Evolutionary conservation across 225 moss, liverwort and hornwort species (phyloP), one percentile per base, ranked within the genome.

Genomic region (Thuidium tamariscinum): DNA sequence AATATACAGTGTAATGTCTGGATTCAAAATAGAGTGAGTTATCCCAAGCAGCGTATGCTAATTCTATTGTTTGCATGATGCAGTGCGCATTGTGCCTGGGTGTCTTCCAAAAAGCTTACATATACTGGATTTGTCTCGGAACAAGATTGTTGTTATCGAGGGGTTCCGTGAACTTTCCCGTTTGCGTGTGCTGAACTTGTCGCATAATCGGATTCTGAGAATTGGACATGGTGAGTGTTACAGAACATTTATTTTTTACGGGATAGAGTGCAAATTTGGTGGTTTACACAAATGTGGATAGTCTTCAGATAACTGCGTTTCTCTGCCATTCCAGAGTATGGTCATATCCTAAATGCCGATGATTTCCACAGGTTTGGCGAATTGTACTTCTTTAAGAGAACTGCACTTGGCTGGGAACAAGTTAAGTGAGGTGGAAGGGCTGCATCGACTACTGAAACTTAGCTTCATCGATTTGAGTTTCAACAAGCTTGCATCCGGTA

Each of bases 361-460:
- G 39, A 27, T 32, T 44, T 66, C 68, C 19, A 30, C 92, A 97
- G 96, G 96, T 57, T 88, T 98, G 85, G 93, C 97, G 25, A 94
- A 91, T 72, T 98, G 97, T 75, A 94, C 94, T 71, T 96, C 97
- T 56, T 67, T 98, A 74, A 92, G 94, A 73, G 98, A 96, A 79
- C 88, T 96, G 25, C 94, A 98, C 80, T 74, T 98, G 88, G 91
- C 91, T 61, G 96, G 94, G 73, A 98, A 98, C 87, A 98, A 96
- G 88, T 92, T 98, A 46, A 98, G 98, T 80, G 98, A 98, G 82
- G 95, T 98, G 55, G 98, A 98, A 89, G 98, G 96, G 65, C 86
- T 98, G 23, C 97, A 96, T 79, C 95, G 98, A 26, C 84, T 98
- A 1, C 90, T 96, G 74, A 98, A 98, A 77, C 85, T 98, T 18